Evolutionary conservation across 164 flowering plant genomes (phyloP).

Genomic region (Warburgia ugandensis): DNA sequence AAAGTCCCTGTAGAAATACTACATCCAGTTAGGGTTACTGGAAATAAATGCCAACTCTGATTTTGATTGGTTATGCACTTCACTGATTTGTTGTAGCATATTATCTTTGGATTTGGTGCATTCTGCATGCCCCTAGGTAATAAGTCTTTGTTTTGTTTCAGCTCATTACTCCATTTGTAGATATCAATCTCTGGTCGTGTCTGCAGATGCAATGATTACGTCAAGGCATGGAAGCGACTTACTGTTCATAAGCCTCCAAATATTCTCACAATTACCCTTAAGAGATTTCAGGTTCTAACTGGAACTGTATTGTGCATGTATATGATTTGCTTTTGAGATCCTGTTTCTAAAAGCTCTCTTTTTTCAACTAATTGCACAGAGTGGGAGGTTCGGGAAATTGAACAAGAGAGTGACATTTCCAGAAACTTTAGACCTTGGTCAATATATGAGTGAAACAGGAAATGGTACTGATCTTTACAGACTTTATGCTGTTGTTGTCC

Average conservation of each 20-base stretch:
- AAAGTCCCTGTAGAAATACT: neutral
- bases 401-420: conserved; percentile 91
- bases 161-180: conserved; percentile 3
- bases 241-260: conserved; percentile 70
- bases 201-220: conserved; percentile 87
- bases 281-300: conserved; percentile 78
- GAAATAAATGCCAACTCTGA: neutral
- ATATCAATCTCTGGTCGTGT: neutral
- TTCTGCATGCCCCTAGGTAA: neutral
- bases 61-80: neutral
- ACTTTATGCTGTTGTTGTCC: conserved; percentile 92
- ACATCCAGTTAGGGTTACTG: neutral
- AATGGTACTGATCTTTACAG: conserved; percentile 55
- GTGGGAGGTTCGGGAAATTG: conserved; percentile 95
- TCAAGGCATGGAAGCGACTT: conserved; percentile 85
- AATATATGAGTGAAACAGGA: conserved; percentile 72
- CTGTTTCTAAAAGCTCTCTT: conserved; percentile 4
- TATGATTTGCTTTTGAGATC: neutral
- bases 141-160: neutral
- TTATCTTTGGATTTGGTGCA: neutral
- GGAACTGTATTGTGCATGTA: conserved; percentile 3
- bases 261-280: conserved; percentile 86
- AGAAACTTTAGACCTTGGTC: conserved; percentile 70
- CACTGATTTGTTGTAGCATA: neutral
- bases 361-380: conserved; percentile 37